Evolutionary conservation across 768 basidiomycete genomes (phyloP), one percentile per base, ranked within the genome.

Genomic region (Cystobasidium onofrii): DNA sequence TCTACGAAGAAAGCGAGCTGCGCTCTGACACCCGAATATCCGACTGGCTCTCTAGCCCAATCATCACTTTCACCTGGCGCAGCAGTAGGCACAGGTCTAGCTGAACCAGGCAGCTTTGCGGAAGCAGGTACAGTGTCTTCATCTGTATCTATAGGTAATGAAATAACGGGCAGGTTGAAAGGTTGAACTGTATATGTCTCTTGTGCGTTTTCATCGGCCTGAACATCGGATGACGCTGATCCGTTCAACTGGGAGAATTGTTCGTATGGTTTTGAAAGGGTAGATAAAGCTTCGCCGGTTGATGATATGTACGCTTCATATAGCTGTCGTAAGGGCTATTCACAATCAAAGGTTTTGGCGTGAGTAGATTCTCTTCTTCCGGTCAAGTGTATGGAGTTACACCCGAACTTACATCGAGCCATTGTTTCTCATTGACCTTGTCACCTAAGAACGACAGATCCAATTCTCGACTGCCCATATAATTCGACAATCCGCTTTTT

Each of bases 361-460:
- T 63, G 33, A 66, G 23, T 39, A 43, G 33, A 25, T 43, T 39
- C 15, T n/a, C n/a, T n/a, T n/a, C n/a, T n/a, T n/a, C n/a, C n/a
- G n/a, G n/a, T n/a, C n/a, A n/a, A n/a, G n/a, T n/a, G n/a, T n/a
- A n/a, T n/a, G n/a, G n/a, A n/a, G n/a, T n/a, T n/a, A n/a, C n/a
- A n/a, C n/a, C n/a, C n/a, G n/a, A 67, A 52, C 69, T 67, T 27
- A 71, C 69, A 41, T 71, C 69, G n/a, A 44, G 23, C 69, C 52
- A 61, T 34, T 71, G 69, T 33, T 4, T 31, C 33, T 52, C 29
- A 39, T 57, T 55, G 18, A 52, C 55, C 18, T 55, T 55, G n/a
- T 71, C 69, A 9, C 69, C 69, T 20, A 71, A 46, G 39, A 57
- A 71, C 12, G 52, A n/a, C 20, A 33, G 9, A 31, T 71, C 69